Evolutionary conservation across 2,329 filamentous ascomycete genomes (phyloP).

Genomic region (Fusarium sp.): DNA sequence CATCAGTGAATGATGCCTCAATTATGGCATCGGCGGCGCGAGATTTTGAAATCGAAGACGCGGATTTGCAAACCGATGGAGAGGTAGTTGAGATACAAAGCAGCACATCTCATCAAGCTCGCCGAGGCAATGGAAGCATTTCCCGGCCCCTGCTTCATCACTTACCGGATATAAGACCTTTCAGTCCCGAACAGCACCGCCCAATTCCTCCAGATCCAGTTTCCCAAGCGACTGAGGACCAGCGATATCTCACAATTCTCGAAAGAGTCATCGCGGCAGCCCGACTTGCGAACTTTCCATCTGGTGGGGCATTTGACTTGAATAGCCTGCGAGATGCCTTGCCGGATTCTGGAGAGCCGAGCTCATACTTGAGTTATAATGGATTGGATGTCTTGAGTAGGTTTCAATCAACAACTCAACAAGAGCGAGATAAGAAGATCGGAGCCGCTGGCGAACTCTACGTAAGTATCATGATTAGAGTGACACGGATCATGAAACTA

Average conservation of each 20-base stretch:
- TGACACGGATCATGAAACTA: neutral
- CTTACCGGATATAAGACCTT: neutral
- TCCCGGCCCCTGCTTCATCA: neutral
- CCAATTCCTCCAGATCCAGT: too few species aligned
- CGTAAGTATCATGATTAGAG: conserved; percentile 1
- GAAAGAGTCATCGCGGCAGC: conserved; percentile 15
- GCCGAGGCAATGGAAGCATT: neutral
- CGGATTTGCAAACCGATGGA: neutral
- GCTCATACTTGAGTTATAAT: conserved; percentile 14
- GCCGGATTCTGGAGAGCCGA: neutral
- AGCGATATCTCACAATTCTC: conserved; percentile 6
- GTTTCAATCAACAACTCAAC: conserved; percentile 27
- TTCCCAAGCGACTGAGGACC: neutral
- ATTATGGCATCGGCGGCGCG: neutral
- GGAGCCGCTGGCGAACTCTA: conserved; percentile 40
- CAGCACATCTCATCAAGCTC: neutral
- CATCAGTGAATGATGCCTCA: neutral
- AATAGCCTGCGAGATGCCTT: conserved; percentile 7
- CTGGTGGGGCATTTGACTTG: conserved; percentile 17
- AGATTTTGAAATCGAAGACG: neutral
- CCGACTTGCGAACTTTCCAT: conserved; percentile 17
- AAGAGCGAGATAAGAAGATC: conserved; percentile 36
- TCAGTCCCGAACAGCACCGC: neutral
- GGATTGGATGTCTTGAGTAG: conserved; percentile 20
- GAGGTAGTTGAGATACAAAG: neutral